These are phyloP conservation scores for Umbelopsis sp. DNA, from an alignment of 371 early-diverging fungal genomes.

Conservation along the genomic window DNA sequence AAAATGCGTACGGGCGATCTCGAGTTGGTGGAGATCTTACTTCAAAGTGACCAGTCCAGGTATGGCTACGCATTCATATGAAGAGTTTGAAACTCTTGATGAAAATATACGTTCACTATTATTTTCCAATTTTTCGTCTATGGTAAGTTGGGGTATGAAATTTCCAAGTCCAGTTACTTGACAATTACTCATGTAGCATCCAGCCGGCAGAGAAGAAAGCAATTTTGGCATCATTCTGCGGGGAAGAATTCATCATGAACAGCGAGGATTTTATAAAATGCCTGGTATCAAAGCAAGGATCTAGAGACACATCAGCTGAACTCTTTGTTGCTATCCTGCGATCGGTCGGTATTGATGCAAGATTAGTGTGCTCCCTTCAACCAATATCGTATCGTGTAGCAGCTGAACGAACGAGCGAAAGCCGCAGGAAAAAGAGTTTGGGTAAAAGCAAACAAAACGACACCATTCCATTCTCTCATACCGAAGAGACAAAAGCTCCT, in stretches of 20 bases:
- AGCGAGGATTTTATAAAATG: conserved; percentile 30
- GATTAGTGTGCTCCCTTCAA: conserved; percentile 71
- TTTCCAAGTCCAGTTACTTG: neutral
- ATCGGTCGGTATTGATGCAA: conserved; percentile 52
- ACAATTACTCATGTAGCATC: neutral
- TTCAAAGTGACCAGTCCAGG: conserved; percentile 55
- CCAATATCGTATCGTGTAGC: conserved; percentile 60
- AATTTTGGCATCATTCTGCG: conserved; percentile 21
- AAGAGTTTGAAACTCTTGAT: conserved; percentile 33
- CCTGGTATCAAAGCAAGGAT: conserved; percentile 29
- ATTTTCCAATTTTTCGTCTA: neutral
- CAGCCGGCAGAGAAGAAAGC: conserved; percentile 12
- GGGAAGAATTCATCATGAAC: conserved; percentile 29
- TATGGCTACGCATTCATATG: conserved; percentile 35
- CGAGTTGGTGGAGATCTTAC: conserved; percentile 61
- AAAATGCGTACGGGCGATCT: conserved; percentile 45
- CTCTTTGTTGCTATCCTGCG: conserved; percentile 64
- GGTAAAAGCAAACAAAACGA: conserved; percentile 17
- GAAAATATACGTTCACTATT: conserved; percentile 13
- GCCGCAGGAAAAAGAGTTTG: conserved; percentile 18
- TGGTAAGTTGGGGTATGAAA: conserved; percentile 9
- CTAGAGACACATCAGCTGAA: conserved; percentile 58
- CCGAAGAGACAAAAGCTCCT: neutral
- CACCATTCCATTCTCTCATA: neutral
- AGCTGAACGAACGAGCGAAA: conserved; percentile 22